phyloP scores from a whole-genome alignment of 805 yeast species.

The Ogataea salicorniae region DNA sequence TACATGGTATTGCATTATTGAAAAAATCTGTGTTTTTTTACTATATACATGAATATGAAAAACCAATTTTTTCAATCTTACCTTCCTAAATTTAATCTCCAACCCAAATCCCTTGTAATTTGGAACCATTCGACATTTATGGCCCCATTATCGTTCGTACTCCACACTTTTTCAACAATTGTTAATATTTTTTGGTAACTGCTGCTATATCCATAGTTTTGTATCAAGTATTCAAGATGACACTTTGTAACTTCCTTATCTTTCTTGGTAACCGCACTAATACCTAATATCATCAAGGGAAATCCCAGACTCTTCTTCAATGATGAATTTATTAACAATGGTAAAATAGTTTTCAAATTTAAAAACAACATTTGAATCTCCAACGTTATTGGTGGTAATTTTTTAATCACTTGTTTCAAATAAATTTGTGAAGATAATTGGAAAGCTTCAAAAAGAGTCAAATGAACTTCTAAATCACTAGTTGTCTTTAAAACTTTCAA shows the following conservation, averaged over 20 bases:
- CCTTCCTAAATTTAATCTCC: conserved; percentile 29
- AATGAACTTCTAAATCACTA: conserved; percentile 27
- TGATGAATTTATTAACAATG: conserved; percentile 9
- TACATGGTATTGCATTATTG: too few relatives aligned
- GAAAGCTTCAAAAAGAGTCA: conserved; percentile 32
- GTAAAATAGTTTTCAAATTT: conserved; percentile 15
- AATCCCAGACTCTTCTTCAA: conserved; percentile 30
- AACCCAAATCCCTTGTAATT: conserved; percentile 33
- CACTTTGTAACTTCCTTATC: conserved; percentile 25
- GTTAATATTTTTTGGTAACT: conserved; percentile 27
- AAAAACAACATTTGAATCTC: conserved; percentile 20
- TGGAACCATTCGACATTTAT: conserved; percentile 37
- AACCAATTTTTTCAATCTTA: background rate
- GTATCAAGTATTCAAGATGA: conserved; percentile 25
- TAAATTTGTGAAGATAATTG: conserved; percentile 25
- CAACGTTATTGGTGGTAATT: conserved; percentile 24
- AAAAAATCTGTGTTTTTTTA: too few relatives aligned
- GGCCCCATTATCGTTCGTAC: conserved; percentile 29
- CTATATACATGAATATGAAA: too few relatives aligned
- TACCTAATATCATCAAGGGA: conserved; percentile 35
- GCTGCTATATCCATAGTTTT: conserved; percentile 28
- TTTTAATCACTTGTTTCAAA: conserved; percentile 20
- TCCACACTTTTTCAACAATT: conserved; percentile 33
- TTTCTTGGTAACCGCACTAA: conserved; percentile 23
- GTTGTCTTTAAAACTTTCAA: conserved; percentile 13